Percentiles rank a stretch among this genome's conserved stretches.
phyloP scores from a whole-genome alignment of 1,284 basidiomycete species.

The Boletus mariae region DNA sequence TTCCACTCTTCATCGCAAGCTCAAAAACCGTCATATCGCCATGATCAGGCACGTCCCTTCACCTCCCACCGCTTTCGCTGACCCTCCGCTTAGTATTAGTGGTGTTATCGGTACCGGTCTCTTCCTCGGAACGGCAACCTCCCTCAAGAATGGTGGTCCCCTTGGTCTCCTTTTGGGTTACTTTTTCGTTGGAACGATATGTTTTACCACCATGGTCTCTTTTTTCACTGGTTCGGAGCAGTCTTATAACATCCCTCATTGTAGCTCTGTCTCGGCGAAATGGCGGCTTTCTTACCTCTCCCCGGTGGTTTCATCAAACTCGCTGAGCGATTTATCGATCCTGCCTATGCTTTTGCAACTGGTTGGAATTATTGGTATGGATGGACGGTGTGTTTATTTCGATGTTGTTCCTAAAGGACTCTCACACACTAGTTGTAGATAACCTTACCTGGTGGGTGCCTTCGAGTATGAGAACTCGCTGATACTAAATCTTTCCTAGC shows the following conservation, averaged over 20 bases:
- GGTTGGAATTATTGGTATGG: conserved; percentile 71
- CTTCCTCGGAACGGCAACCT: conserved; percentile 36
- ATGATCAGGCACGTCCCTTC: conserved; percentile 29
- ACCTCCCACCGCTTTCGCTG: not conserved
- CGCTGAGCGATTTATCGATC: conserved; percentile 67
- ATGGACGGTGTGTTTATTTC: conserved; percentile 45
- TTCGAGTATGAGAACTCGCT: not conserved
- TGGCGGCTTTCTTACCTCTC: conserved; percentile 38
- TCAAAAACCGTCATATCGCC: conserved; percentile 34
- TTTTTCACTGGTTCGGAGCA: not conserved
- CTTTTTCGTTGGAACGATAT: conserved; percentile 33
- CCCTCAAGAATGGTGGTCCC: conserved; percentile 32
- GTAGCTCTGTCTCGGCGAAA: conserved; percentile 35
- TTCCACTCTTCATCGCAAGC: conserved; percentile 18
- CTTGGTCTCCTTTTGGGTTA: conserved; percentile 34
- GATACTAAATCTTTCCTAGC: conserved; percentile 29
- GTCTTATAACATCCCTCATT: not conserved
- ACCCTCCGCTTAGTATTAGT: conserved; percentile 25
- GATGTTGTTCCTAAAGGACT: not conserved
- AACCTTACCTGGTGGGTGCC: conserved; percentile 25
- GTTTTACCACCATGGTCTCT: conserved; percentile 29
- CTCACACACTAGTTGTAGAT: conserved; percentile 14
- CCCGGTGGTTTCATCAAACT: conserved; percentile 65
- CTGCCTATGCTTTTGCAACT: conserved; percentile 63
- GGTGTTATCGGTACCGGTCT: conserved; percentile 51